A percentile compares a stretch with the other conserved stretches of the same genome.
phyloP scores from a whole-genome alignment of 2,329 filamentous ascomycete genomes.

The Diplocarpon mali region DNA sequence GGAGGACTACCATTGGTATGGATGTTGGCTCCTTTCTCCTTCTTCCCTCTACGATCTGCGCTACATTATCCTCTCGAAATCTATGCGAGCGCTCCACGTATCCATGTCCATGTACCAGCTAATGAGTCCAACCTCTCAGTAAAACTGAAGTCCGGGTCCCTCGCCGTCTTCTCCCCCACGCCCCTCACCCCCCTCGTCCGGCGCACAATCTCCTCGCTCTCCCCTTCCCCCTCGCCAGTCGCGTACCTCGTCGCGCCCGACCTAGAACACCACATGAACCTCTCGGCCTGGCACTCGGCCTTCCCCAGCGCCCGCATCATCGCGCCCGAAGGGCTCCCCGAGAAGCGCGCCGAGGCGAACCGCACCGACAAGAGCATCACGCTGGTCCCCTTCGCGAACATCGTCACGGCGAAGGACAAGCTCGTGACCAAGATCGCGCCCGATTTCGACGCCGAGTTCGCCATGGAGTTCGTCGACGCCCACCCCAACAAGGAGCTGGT shows the following conservation, averaged over 20 bases:
- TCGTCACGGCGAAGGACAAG: conserved; percentile 51
- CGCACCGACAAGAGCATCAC: conserved; percentile 38
- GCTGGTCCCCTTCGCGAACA: conserved; percentile 44
- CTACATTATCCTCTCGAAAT: neutral
- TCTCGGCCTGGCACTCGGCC: conserved; percentile 71
- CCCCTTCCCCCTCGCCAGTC: conserved; percentile 44
- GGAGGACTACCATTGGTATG: conserved; percentile 71
- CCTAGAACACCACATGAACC: conserved; percentile 88
- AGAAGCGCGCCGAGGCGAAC: conserved; percentile 58
- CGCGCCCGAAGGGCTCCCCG: conserved; percentile 70
- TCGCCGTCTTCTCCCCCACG: conserved; percentile 88
- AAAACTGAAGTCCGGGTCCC: conserved; percentile 61
- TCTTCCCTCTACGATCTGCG: neutral
- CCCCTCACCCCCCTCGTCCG: conserved; percentile 68
- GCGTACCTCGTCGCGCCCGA: conserved; percentile 82
- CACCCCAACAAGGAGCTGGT: conserved; percentile 82
- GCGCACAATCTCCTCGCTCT: conserved; percentile 51
- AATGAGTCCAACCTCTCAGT: conserved; percentile 38
- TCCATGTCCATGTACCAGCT: neutral
- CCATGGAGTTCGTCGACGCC: conserved; percentile 70
- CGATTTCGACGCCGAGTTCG: conserved; percentile 82
- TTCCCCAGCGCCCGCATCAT: conserved; percentile 73
- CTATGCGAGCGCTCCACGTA: neutral
- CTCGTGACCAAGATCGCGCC: conserved; percentile 45
- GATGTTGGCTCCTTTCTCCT: conserved; percentile 13